A percentile compares a stretch with the other conserved stretches of the same genome.
Evolutionary conservation across 768 basidiomycete species (phyloP).

Genomic region (Hysterangium stoloniferum): DNA sequence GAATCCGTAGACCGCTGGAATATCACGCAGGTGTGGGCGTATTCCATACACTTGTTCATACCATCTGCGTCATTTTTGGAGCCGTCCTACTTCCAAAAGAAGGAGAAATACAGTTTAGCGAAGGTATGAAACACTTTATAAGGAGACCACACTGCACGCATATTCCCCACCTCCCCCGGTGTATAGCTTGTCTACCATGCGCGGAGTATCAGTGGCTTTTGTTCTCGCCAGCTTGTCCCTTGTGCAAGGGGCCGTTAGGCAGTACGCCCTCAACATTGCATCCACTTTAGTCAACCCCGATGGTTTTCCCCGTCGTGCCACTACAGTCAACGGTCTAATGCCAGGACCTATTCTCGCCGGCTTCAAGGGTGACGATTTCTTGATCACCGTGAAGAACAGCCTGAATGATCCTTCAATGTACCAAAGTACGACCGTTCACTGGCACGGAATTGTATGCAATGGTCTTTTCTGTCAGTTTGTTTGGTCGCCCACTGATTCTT

Average conservation of each 20-base stretch:
- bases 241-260: background rate
- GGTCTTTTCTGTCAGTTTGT: background rate
- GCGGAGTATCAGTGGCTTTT: background rate
- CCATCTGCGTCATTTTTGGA: too few relatives aligned
- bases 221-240: background rate
- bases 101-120: too few relatives aligned
- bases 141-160: too few relatives aligned
- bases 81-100: too few relatives aligned
- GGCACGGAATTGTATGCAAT: slow-evolving; percentile 9
- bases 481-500: background rate
- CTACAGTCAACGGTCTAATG: slow-evolving; percentile 16
- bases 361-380: slow-evolving; percentile 16
- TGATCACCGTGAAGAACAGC: slow-evolving; percentile 8
- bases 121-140: too few relatives aligned
- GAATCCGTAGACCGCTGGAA: too few relatives aligned
- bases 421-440: slow-evolving; percentile 10
- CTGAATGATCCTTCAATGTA: slow-evolving; percentile 8
- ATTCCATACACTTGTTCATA: too few relatives aligned
- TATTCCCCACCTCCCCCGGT: too few relatives aligned
- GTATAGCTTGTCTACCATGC: background rate
- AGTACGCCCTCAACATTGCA: slow-evolving; percentile 15
- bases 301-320: slow-evolving; percentile 20
- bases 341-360: slow-evolving; percentile 20
- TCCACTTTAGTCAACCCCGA: slow-evolving; percentile 24
- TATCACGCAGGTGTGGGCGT: too few relatives aligned